Conservation (phyloP, 306 rosid genomes). For the Geum urbanum region DNA sequence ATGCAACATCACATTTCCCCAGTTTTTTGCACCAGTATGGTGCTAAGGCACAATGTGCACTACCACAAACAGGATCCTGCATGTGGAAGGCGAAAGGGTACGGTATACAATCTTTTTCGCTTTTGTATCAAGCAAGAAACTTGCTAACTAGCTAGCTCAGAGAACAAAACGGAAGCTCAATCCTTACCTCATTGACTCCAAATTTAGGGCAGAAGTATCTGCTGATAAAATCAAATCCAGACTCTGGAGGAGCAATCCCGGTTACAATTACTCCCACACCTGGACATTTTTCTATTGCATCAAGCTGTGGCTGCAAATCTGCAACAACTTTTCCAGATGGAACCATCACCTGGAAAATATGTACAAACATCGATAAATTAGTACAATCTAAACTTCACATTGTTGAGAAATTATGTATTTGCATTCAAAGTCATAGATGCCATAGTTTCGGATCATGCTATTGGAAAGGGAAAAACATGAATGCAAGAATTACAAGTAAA, state of each 20-base stretch:
- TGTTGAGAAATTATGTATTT: background rate
- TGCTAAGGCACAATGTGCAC: conserved; percentile 69
- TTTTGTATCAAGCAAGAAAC: background rate
- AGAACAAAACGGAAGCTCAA: background rate
- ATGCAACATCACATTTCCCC: conserved; percentile 66
- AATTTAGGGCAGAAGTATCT: conserved; percentile 56
- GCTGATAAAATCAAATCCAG: conserved; percentile 64
- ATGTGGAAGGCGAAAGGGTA: background rate
- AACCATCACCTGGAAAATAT: conserved; percentile 46
- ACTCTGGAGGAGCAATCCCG: conserved; percentile 50
- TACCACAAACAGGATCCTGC: conserved; percentile 75
- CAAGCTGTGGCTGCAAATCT: conserved; percentile 49
- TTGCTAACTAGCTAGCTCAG: background rate
- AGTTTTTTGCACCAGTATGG: conserved; percentile 61
- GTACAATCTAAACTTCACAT: background rate
- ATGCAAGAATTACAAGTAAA: conserved; percentile 45
- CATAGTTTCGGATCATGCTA: background rate
- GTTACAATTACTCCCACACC: conserved; percentile 57
- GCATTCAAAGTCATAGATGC: background rate
- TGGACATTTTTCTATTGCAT: conserved; percentile 52
- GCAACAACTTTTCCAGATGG: conserved; percentile 40
- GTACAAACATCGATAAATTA: conserved; percentile 10
- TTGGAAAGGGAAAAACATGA: background rate
- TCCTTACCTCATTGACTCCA: conserved; percentile 62
- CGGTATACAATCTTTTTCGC: too few relatives aligned